A percentile compares a stretch with the other conserved stretches of the same genome.
Conservation (phyloP, 2,329 filamentous ascomycete species). For the Diplocarpon mali region DNA sequence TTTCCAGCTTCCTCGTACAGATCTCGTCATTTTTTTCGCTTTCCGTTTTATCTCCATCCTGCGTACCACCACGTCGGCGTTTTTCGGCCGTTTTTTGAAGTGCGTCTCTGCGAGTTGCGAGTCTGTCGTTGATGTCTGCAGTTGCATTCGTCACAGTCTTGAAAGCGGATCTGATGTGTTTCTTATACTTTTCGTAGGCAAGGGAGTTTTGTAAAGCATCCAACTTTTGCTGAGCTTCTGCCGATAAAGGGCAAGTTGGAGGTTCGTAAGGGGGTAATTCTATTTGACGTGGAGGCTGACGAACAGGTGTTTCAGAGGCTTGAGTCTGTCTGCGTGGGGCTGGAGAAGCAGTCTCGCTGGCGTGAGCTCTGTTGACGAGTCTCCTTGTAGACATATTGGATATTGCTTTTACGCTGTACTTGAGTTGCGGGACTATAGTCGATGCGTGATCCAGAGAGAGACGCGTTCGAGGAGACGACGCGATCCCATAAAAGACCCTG, state of each 20-base stretch:
- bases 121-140: constrained; percentile 43
- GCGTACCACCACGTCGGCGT: constrained; percentile 24
- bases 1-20: constrained; percentile 32
- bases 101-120: constrained; percentile 25
- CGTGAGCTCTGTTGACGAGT: constrained; percentile 14
- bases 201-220: constrained; percentile 32
- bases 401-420: not conserved
- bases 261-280: constrained; percentile 40
- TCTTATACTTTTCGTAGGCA: constrained; percentile 34
- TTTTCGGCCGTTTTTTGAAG: constrained; percentile 19
- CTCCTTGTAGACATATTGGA: constrained; percentile 16
- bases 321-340: constrained; percentile 8
- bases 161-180: constrained; percentile 36
- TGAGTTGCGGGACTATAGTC: not conserved
- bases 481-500: too few species aligned
- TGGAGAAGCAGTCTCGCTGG: constrained; percentile 16
- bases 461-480: not conserved
- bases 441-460: not conserved
- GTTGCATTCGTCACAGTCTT: constrained; percentile 37
- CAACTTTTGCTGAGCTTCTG: constrained; percentile 35
- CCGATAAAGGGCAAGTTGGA: constrained; percentile 39
- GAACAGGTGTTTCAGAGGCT: constrained; percentile 7
- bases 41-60: constrained; percentile 28
- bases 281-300: constrained; percentile 8
- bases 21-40: constrained; percentile 28